A percentile compares a stretch with the other conserved stretches of the same genome.
Evolutionary conservation across 495 filamentous ascomycete genomes (phyloP).

Genomic region (Podospora comata): DNA sequence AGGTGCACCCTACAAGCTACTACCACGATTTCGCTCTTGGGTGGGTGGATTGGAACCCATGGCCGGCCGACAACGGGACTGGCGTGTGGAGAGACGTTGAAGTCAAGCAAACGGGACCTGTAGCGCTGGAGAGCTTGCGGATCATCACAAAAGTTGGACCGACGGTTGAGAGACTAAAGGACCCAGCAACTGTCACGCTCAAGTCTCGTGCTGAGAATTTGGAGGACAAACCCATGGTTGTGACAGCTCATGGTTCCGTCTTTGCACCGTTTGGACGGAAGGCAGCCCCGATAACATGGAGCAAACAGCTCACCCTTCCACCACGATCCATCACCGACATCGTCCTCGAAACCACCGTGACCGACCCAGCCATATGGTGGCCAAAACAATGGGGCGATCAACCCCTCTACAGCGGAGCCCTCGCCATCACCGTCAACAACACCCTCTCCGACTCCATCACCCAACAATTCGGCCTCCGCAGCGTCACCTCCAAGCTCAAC

Average conservation of each 20-base stretch:
- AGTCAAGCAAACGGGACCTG: constrained; percentile 54
- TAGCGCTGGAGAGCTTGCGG: constrained; percentile 49
- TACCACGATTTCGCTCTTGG: constrained; percentile 57
- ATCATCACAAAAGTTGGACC: constrained; percentile 46
- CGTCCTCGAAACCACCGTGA: constrained; percentile 36
- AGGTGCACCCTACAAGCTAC: constrained; percentile 57
- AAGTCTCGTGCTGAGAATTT: constrained; percentile 51
- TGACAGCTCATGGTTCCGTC: constrained; percentile 42
- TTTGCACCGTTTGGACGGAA: background rate
- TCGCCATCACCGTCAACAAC: constrained; percentile 38
- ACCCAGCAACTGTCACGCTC: constrained; percentile 43
- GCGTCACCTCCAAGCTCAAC: constrained; percentile 51
- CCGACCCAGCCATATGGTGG: constrained; percentile 48
- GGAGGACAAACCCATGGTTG: constrained; percentile 35
- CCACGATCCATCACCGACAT: constrained; percentile 38
- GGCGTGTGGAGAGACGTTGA: constrained; percentile 63
- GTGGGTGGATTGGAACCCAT: constrained; percentile 66
- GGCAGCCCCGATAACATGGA: constrained; percentile 25
- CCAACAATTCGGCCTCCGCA: constrained; percentile 53
- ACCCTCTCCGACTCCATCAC: constrained; percentile 44
- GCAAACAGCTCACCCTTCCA: constrained; percentile 37
- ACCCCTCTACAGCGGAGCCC: constrained; percentile 40
- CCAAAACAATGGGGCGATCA: constrained; percentile 50
- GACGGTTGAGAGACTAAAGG: constrained; percentile 18
- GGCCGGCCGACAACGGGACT: constrained; percentile 55